Percentiles rank a stretch among this genome's conserved stretches.
These are phyloP conservation scores for Pseudogymnoascus sp. DNA, from an alignment of 2,329 filamentous ascomycete genomes.

Conservation along the genomic window DNA sequence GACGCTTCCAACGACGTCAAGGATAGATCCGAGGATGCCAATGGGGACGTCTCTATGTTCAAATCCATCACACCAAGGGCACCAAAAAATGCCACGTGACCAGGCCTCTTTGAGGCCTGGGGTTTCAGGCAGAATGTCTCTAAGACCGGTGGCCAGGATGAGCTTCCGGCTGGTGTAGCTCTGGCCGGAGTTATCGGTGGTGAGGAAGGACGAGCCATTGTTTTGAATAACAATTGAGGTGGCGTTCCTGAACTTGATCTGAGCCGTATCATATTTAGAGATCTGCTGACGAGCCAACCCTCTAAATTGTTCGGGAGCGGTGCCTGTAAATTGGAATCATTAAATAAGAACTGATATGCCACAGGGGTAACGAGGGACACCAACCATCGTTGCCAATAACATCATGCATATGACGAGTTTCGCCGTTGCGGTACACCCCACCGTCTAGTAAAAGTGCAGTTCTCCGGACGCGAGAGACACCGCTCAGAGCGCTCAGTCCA, in stretches of 20 bases:
- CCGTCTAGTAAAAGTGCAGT: conserved; percentile 37
- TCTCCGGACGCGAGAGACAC: conserved; percentile 31
- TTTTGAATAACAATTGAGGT: conserved; percentile 27
- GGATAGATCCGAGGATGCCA: conserved; percentile 42
- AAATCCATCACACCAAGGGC: conserved; percentile 57
- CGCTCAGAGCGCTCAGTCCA: conserved; percentile 33
- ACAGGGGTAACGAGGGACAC: background rate
- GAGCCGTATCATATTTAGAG: conserved; percentile 40
- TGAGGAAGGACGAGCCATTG: conserved; percentile 39
- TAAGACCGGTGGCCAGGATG: conserved; percentile 44
- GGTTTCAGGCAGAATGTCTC: conserved; percentile 42
- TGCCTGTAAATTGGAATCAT: conserved; percentile 26
- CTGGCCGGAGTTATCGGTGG: conserved; percentile 30
- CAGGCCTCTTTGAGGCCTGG: conserved; percentile 47
- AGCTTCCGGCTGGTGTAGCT: conserved; percentile 41
- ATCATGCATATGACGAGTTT: conserved; percentile 37
- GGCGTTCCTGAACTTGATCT: conserved; percentile 45
- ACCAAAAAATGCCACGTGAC: conserved; percentile 54
- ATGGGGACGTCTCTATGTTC: conserved; percentile 52
- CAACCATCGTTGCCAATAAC: conserved; percentile 32
- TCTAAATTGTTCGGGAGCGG: conserved; percentile 26
- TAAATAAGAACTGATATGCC: background rate
- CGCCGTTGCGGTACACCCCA: conserved; percentile 34
- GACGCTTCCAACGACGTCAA: conserved; percentile 36
- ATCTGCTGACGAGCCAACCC: conserved; percentile 37